Percentiles rank a stretch among this genome's conserved stretches.
Evolutionary conservation across 225 moss, liverwort and hornwort species (phyloP).

Genomic region (Pseudisothecium myosuroides): DNA sequence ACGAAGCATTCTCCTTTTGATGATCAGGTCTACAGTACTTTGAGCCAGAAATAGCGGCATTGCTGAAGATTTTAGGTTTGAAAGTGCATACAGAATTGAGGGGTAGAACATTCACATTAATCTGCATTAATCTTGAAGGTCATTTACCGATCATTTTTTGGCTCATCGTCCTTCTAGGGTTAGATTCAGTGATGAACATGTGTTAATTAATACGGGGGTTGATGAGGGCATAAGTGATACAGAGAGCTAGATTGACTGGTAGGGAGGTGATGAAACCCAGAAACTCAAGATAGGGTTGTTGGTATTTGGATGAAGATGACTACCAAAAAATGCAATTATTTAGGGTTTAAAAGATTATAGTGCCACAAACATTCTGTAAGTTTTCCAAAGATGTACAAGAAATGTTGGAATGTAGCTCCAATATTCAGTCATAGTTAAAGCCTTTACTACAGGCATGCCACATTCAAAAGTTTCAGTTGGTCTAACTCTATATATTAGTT

Average conservation of each 20-base stretch:
- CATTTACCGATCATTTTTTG: background rate
- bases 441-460: background rate
- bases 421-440: background rate
- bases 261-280: background rate
- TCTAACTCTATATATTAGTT: accelerated
- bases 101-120: background rate
- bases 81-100: background rate
- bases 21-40: background rate
- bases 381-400: background rate
- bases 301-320: background rate
- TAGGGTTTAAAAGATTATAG: background rate
- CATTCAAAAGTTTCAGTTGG: background rate
- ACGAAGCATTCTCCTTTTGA: background rate
- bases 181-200: background rate
- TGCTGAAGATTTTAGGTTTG: background rate
- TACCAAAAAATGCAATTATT: background rate
- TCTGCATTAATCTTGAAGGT: background rate
- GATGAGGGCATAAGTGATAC: background rate
- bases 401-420: background rate
- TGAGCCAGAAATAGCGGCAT: background rate
- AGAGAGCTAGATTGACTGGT: accelerated
- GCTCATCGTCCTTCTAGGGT: background rate
- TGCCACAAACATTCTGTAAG: background rate
- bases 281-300: background rate
- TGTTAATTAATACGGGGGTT: no score